Percentiles rank a stretch among this genome's conserved stretches.
Conservation (phyloP, 805 yeast species). For the Teunomyces panamensis region DNA sequence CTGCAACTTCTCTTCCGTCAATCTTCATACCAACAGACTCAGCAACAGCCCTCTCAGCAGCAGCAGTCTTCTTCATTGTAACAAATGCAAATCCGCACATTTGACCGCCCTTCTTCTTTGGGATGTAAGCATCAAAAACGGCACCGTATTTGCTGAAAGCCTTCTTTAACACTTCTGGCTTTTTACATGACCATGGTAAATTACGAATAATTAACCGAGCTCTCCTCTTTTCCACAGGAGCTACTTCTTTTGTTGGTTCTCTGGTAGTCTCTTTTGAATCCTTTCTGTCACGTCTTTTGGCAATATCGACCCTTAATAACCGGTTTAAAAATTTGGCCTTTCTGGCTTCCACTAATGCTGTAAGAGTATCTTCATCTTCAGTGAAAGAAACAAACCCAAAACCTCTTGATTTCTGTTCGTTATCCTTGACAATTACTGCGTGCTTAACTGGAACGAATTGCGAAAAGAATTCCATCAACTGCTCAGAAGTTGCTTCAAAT, state of each 20-base stretch:
- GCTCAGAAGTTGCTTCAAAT: slow-evolving; percentile 72
- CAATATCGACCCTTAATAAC: slow-evolving; percentile 74
- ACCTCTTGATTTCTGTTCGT: slow-evolving; percentile 76
- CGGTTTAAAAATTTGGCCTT: slow-evolving; percentile 64
- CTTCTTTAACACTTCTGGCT: slow-evolving; percentile 66
- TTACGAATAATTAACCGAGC: slow-evolving; percentile 88
- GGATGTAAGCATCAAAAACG: slow-evolving; percentile 85
- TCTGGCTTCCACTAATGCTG: slow-evolving; percentile 68
- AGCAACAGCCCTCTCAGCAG: slow-evolving; percentile 80
- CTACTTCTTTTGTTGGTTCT: slow-evolving; percentile 7
- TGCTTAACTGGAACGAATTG: slow-evolving; percentile 94
- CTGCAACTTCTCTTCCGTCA: slow-evolving; percentile 88
- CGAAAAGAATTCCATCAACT: slow-evolving; percentile 80
- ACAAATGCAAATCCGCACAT: slow-evolving; percentile 96
- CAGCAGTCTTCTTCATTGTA: slow-evolving; percentile 73
- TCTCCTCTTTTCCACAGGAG: slow-evolving; percentile 65
- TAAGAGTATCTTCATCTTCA: slow-evolving; percentile 74
- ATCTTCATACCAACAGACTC: slow-evolving; percentile 72
- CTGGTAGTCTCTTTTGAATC: slow-evolving; percentile 12
- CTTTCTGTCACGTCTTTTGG: slow-evolving; percentile 86
- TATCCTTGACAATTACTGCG: slow-evolving; percentile 85
- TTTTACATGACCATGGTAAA: slow-evolving; percentile 93
- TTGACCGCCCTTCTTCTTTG: slow-evolving; percentile 80
- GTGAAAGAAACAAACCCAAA: slow-evolving; percentile 94
- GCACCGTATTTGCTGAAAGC: slow-evolving; percentile 77